Percentiles rank a stretch among this genome's conserved stretches.
Conservation (phyloP, 2,329 filamentous ascomycete species). For the Trematosphaeria pertusa region DNA sequence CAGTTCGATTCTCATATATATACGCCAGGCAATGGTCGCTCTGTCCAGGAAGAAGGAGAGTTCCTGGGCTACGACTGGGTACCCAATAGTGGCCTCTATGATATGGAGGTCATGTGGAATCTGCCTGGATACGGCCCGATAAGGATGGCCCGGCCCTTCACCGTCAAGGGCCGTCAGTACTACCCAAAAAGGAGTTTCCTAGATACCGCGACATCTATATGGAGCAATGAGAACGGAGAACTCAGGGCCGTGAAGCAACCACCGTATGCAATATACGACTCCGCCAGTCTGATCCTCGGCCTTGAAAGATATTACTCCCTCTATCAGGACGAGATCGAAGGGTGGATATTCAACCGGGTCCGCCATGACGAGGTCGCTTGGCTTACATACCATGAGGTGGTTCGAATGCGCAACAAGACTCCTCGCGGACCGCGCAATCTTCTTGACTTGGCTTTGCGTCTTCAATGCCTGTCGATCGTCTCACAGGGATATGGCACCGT, state of each 20-base stretch:
- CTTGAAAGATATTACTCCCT: slow-evolving; percentile 39
- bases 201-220: slow-evolving; percentile 39
- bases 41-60: slow-evolving; percentile 42
- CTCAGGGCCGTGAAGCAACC: slow-evolving; percentile 37
- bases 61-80: slow-evolving; percentile 41
- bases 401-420: slow-evolving; percentile 33
- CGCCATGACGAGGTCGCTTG: slow-evolving; percentile 36
- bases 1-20: slow-evolving; percentile 13
- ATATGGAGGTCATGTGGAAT: slow-evolving; percentile 45
- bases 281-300: slow-evolving; percentile 30
- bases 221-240: slow-evolving; percentile 38
- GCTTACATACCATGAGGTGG: slow-evolving; percentile 41
- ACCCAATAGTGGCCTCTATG: slow-evolving; percentile 28
- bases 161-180: slow-evolving; percentile 37
- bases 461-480: slow-evolving; percentile 45
- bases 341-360: slow-evolving; percentile 40
- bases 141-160: slow-evolving; percentile 29
- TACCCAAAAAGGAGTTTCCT: slow-evolving; percentile 31
- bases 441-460: slow-evolving; percentile 40
- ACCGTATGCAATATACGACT: slow-evolving; percentile 45
- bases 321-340: slow-evolving; percentile 37
- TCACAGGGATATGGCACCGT: slow-evolving; percentile 48
- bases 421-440: slow-evolving; percentile 21
- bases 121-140: slow-evolving; percentile 43
- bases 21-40: slow-evolving; percentile 44